phyloP scores from a whole-genome alignment of 2,329 filamentous ascomycete genomes.

The Aspergillus thermomutatus region DNA sequence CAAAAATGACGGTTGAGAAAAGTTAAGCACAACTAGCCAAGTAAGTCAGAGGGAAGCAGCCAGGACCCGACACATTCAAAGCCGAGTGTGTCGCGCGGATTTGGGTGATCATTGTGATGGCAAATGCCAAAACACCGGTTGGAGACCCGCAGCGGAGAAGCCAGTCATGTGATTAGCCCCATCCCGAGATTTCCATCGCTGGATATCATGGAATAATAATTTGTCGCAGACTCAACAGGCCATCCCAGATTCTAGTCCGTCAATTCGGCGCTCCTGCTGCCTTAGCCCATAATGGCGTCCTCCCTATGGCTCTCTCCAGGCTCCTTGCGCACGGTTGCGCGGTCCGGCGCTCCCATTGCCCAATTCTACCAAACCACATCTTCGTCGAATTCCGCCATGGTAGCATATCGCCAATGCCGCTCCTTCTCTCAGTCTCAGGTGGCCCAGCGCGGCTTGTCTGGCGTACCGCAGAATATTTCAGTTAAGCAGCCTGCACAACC shows the following conservation, averaged over 20 bases:
- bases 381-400: slow-evolving; percentile 1
- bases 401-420: slow-evolving; percentile 27
- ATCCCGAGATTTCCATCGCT: neutral
- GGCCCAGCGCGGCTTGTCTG: slow-evolving; percentile 18
- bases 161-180: neutral
- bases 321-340: slow-evolving; percentile 17
- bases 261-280: slow-evolving; percentile 7
- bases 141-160: neutral
- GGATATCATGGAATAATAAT: neutral
- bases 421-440: slow-evolving; percentile 30
- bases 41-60: neutral
- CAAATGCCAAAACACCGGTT: neutral
- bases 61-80: neutral
- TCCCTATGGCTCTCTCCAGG: slow-evolving; percentile 24
- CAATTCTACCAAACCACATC: slow-evolving; percentile 3
- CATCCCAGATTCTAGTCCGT: neutral
- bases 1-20: neutral
- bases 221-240: neutral
- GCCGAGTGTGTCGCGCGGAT: neutral
- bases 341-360: slow-evolving; percentile 14
- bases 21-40: neutral
- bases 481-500: slow-evolving; percentile 34
- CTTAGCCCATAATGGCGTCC: slow-evolving; percentile 29
- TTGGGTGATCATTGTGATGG: neutral
- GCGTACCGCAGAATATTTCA: slow-evolving; percentile 18